Base-by-base conservation (phyloP, 495 filamentous ascomycete genomes). In the Daldinia decipiens region DNA sequence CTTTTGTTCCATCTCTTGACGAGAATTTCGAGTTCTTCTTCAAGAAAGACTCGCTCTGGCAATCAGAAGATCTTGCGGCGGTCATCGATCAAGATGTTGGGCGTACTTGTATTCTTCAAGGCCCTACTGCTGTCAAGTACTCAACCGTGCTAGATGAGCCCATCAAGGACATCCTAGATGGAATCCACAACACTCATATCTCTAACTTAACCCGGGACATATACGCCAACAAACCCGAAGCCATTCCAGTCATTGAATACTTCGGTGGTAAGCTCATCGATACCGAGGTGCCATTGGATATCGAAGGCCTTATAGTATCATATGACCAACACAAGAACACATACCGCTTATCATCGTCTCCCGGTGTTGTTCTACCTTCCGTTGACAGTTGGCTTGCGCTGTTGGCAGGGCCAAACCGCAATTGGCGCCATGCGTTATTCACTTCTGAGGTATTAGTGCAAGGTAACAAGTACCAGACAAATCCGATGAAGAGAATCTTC, bases 21-120 rank as follows among this genome's bases (percentile, higher is more conserved):
- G 95, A 97, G 60, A 95, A 92, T 71, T 98, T 99, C 55, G 95
- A 98, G 78, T 96, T 93, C 79, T 99, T 91, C 83, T 98, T 99
- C 89, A 99, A 99, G 89, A 99, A 99, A 82, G 95, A 99, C 80
- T 98, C 95, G n/a, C 88, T 99, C 29, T 99, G 95, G 95, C 95
- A 99, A 80, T 97, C 94, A 0, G 95, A 99, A 80, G 94, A 98
- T 76, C 87, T 99, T 12, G 95, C 93, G 68, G 95, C 95, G 38
- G 95, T 99, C 73, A 92, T 98, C 55, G 94, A 85, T 70, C 94
- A 98, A 80, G 95, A 99, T 80, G 95, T 98, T 59, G 94, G 92
- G 45, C 87, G 95, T 62, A 95, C 93, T 6, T 97, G 93, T 84
- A 98, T 99, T 79, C 83, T 99, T 59, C 95, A 99, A 78, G 95